Conservation (phyloP, 345 rosid species). For the Camelina laxa region DNA sequence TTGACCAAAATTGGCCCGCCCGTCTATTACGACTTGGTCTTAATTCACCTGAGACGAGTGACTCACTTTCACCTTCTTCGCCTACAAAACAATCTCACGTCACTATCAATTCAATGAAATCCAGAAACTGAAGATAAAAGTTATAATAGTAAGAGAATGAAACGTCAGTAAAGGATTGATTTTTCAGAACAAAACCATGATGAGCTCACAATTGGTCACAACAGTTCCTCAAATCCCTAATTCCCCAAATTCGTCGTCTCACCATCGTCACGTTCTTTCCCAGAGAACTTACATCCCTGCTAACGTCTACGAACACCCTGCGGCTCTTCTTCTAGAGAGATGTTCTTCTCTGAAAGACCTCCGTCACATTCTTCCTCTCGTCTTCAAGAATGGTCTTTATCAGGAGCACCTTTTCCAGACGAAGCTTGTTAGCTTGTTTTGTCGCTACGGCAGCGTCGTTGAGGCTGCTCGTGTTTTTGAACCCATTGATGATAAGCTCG, state of each 20-base stretch:
- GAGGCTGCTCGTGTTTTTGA: constrained; percentile 83
- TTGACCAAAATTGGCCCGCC: constrained; percentile 17
- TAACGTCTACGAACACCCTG: constrained; percentile 73
- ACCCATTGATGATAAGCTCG: constrained; percentile 58
- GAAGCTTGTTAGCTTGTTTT: constrained; percentile 80
- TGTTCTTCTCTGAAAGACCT: constrained; percentile 62
- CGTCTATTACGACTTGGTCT: constrained; percentile 18
- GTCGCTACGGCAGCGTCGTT: constrained; percentile 59
- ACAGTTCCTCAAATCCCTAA: constrained; percentile 1
- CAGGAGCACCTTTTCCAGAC: constrained; percentile 69
- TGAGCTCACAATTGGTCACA: constrained; percentile 36
- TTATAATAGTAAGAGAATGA: background rate
- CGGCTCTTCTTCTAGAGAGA: constrained; percentile 77
- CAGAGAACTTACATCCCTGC: constrained; percentile 66
- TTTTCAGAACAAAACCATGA: constrained; percentile 26
- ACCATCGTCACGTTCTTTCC: constrained; percentile 50
- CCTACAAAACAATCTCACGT: constrained; percentile 6
- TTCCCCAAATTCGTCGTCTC: constrained; percentile 13
- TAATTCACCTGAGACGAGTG: constrained; percentile 9
- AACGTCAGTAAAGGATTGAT: background rate
- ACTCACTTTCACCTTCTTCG: constrained; percentile 1
- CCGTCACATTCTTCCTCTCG: constrained; percentile 64
- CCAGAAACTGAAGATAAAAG: constrained; percentile 31
- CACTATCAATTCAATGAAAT: constrained; percentile 15
- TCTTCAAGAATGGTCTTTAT: constrained; percentile 70